Evolutionary conservation across 1,139 yeast genomes (phyloP), one percentile per base, ranked within the genome.

Genomic region (Pichia sp.): DNA sequence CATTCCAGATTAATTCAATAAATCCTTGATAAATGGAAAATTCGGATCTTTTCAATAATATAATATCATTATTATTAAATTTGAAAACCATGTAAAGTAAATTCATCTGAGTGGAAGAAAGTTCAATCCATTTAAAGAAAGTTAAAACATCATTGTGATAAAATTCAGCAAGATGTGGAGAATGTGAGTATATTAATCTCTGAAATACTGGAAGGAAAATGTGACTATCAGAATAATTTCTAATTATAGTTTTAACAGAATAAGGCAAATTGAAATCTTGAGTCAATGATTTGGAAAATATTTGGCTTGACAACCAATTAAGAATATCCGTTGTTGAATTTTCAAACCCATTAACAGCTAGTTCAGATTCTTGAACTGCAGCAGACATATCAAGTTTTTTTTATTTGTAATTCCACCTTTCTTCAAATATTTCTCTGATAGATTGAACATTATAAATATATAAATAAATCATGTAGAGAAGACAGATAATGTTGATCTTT

Each of bases 1-100:
- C 43, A 34, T 38, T 18, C 52, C 52, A 49, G 3, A 42, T 44
- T 3, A n/a, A 9, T 34, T 40, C 37, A 26, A 49, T 42, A 10
- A 40, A 46, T 3, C 44, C 45, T 43, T 48, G 49, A 33, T 53
- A 53, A 4, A 53, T 40, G 25, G 48, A 47, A 33, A 46, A 53
- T 39, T 53, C 56, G 4, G 49, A 34, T n/a, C 50, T 44, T 37
- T 49, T 53, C 3, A 53, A 30, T 18, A 46, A 27, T 2, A 37
- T 31, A 1, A 48, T 32, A 8, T 53, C 56, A 18, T 33, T 41
- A 18, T 34, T 28, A 18, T 26, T 34, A 9, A 53, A 50, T 31
- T 46, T 46, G 25, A 53, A 43, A 30, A 52, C 27, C 2, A 31
- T 33, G 31, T 51, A 53, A 7, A 53, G 31, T 6, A 36, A 18